Evolutionary conservation across 2,329 filamentous ascomycete species (phyloP).

Genomic region (Sordariomycetes sp.): DNA sequence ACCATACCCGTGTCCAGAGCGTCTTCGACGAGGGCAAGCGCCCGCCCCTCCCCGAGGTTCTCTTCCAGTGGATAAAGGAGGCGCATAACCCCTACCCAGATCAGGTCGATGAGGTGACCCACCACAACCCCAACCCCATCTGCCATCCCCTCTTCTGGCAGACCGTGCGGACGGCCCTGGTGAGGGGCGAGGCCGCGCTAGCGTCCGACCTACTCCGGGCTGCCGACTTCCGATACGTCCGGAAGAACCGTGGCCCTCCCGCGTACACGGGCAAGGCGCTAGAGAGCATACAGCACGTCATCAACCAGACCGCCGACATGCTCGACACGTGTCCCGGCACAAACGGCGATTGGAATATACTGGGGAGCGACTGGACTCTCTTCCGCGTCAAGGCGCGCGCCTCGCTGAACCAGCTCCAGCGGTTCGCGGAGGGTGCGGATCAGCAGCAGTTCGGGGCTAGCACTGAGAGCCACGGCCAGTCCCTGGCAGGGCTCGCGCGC

Average conservation of each 20-base stretch:
- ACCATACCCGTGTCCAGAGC: slow-evolving; percentile 45
- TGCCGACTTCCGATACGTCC: slow-evolving; percentile 68
- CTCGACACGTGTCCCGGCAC: slow-evolving; percentile 62
- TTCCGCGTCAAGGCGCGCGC: slow-evolving; percentile 66
- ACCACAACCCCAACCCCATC: slow-evolving; percentile 57
- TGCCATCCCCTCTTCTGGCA: slow-evolving; percentile 76
- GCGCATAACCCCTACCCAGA: slow-evolving; percentile 61
- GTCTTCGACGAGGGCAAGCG: slow-evolving; percentile 22
- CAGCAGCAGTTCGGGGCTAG: slow-evolving; percentile 15
- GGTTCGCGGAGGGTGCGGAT: slow-evolving; percentile 66
- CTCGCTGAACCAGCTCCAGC: slow-evolving; percentile 56
- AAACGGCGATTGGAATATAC: slow-evolving; percentile 68
- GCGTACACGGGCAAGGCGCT: slow-evolving; percentile 66
- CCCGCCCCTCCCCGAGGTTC: slow-evolving; percentile 56
- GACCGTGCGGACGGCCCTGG: slow-evolving; percentile 56
- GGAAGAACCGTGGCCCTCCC: slow-evolving; percentile 49
- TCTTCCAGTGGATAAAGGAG: slow-evolving; percentile 71
- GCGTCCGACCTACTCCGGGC: slow-evolving; percentile 56
- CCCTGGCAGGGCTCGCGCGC: slow-evolving; percentile 53
- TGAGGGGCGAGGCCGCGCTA: slow-evolving; percentile 60
- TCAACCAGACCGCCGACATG: slow-evolving; percentile 53
- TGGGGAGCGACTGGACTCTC: slow-evolving; percentile 67
- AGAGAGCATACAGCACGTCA: slow-evolving; percentile 62
- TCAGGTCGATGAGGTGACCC: slow-evolving; percentile 52
- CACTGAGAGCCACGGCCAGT: slow-evolving; percentile 20